A percentile compares a stretch with the other conserved stretches of the same genome.
Evolutionary conservation across 2,329 filamentous ascomycete genomes (phyloP).

Genomic region (Neoascochyta sp.): DNA sequence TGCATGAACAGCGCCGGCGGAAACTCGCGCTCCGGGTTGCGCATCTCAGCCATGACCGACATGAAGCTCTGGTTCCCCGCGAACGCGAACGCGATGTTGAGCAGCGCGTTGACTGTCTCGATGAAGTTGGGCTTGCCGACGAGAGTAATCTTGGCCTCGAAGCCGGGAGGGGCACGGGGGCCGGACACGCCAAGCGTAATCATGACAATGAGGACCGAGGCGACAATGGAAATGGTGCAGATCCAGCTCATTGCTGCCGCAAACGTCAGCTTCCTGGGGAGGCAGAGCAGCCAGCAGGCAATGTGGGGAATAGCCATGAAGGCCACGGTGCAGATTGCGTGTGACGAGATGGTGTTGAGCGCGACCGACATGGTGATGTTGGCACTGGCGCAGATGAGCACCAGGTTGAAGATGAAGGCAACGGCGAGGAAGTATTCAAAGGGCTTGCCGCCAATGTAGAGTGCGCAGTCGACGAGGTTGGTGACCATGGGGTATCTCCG

Average conservation of each 20-base stretch:
- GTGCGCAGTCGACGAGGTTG: conserved; percentile 28
- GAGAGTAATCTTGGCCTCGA: conserved; percentile 19
- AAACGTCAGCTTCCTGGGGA: conserved; percentile 61
- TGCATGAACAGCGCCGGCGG: conserved; percentile 59
- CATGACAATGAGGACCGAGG: conserved; percentile 65
- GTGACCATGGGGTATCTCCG: conserved; percentile 26
- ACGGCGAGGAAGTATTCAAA: conserved; percentile 25
- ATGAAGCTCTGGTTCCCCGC: conserved; percentile 64
- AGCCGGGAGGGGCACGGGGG: conserved; percentile 34
- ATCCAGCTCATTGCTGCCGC: conserved; percentile 58
- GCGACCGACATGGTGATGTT: conserved; percentile 51
- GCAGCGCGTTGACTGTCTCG: conserved; percentile 23
- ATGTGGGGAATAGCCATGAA: conserved; percentile 59
- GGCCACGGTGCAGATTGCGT: conserved; percentile 61
- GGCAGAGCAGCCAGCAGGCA: conserved; percentile 57
- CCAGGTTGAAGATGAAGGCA: conserved; percentile 25
- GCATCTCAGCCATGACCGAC: conserved; percentile 62
- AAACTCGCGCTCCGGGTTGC: conserved; percentile 55
- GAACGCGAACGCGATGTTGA: conserved; percentile 69
- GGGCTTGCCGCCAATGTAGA: conserved; percentile 24
- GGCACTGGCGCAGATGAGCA: conserved; percentile 26
- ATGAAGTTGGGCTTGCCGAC: conserved; percentile 28
- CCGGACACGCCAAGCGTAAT: conserved; percentile 57
- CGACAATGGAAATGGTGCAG: conserved; percentile 55
- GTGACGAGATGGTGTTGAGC: conserved; percentile 59